Evolutionary conservation across 352 stramenopile genomes (phyloP), one percentile per base, ranked within the genome.

Genomic region (Globisporangium spiculum): DNA sequence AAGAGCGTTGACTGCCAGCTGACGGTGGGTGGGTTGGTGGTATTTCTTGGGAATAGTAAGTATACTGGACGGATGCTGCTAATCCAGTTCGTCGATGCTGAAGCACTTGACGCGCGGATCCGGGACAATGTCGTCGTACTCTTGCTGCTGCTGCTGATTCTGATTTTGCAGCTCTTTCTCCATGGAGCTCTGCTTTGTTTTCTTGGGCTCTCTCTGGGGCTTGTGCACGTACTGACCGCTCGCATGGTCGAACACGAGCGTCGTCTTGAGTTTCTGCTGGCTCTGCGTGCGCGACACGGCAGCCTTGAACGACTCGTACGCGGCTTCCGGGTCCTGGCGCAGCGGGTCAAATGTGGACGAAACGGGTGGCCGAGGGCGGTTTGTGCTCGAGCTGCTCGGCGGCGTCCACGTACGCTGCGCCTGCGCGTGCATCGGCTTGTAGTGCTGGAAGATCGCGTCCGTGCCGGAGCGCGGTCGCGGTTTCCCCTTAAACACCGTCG

Each of bases 1-100:
- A 32, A 32, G 30, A 32, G 30, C 30, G 30, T 32, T 32, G 30
- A 32, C 5, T 46, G 38, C 38, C 34, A 18, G 38, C 38, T 9
- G 27, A 12, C 27, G 54, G 54, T 60, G 20, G 54, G 24, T 57
- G 50, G 50, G 34, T 10, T 48, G 36, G 10, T 18, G 14, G 5
- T n/a, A 16, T 20, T 48, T 16, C 20, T 50, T 50, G 41, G 41
- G 41, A n/a, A 50, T 44, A 44, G 9, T 16, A 44, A 44, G 36
- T 44, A 9, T 59, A 36, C 16, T n/a, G 26, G 18, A 60, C 8
- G 7, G 16, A 10, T 46, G 8, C 26, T 36, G 22, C 73, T 67
- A 89, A 55, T 89, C 81, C 34, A 89, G 69, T 56, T 89, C 81
- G 50, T 89, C 81, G 38, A 88, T 78, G 65, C 70, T 84, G 69